Conservation (phyloP, 208 protist genomes). For the Leishmania tropica region DNA sequence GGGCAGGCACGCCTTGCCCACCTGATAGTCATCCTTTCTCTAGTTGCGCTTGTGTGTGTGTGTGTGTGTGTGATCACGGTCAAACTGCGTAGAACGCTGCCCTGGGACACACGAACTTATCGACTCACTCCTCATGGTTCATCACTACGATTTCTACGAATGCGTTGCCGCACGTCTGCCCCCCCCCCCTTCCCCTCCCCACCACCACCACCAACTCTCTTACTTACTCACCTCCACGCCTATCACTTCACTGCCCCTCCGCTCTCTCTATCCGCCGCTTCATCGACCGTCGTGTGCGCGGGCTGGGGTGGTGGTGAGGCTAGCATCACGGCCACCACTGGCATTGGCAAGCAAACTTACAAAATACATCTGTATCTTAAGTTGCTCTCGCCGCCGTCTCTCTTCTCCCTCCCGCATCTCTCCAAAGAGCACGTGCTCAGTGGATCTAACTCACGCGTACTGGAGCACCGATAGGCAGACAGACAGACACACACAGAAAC, state of each 20-base stretch:
- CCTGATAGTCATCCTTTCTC: not conserved
- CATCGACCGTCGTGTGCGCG: not conserved
- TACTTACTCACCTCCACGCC: not conserved
- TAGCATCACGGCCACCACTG: not conserved
- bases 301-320: not conserved
- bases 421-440: not conserved
- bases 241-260: not conserved
- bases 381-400: not conserved
- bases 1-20: not conserved
- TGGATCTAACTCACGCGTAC: not conserved
- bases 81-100: not conserved
- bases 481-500: not conserved
- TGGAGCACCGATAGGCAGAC: not conserved
- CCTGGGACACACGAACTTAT: too few species aligned
- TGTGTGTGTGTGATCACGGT: not conserved
- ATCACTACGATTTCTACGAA: not conserved
- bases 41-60: not conserved
- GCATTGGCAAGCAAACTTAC: not conserved
- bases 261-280: not conserved
- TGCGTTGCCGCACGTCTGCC: not conserved
- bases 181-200: not conserved
- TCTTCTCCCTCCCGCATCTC: not conserved
- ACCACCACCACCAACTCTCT: too few species aligned
- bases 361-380: not conserved
- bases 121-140: not conserved